phyloP scores from a whole-genome alignment of 1,139 yeast species.

The Debaryomyces psychrophilus region DNA sequence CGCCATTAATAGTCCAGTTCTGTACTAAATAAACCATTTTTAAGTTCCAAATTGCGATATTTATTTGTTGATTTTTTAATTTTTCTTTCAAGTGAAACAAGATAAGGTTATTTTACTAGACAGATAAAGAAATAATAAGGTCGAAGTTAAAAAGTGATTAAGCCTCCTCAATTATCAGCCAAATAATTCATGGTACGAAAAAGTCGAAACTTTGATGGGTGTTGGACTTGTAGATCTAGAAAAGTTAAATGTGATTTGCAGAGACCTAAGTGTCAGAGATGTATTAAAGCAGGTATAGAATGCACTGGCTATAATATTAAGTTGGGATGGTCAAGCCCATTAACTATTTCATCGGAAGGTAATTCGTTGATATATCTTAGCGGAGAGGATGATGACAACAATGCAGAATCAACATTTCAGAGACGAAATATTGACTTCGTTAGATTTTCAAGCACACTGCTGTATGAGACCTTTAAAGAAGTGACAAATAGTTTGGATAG shows the following conservation, averaged over 20 bases:
- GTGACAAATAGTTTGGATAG: slow-evolving; percentile 30
- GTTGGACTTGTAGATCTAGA: slow-evolving; percentile 56
- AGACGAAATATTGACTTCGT: slow-evolving; percentile 42
- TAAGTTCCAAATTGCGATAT: not conserved
- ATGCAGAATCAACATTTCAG: slow-evolving; percentile 31
- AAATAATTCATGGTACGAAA: slow-evolving; percentile 28
- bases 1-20: not conserved
- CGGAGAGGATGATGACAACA: slow-evolving; percentile 23
- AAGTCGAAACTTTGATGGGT: slow-evolving; percentile 50
- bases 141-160: not conserved
- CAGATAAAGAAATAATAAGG: not conserved
- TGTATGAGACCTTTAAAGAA: slow-evolving; percentile 36
- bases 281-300: slow-evolving; percentile 42
- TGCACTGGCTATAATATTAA: slow-evolving; percentile 48
- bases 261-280: slow-evolving; percentile 46
- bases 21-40: not conserved
- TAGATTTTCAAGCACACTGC: slow-evolving; percentile 35
- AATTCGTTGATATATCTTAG: slow-evolving; percentile 25
- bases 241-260: slow-evolving; percentile 54
- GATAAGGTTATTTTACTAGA: not conserved
- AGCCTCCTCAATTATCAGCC: not conserved
- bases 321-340: slow-evolving; percentile 45
- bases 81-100: not conserved
- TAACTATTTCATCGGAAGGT: slow-evolving; percentile 25
- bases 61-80: not conserved